Conservation (phyloP, 2,329 filamentous ascomycete species). For the Trichoderma brevicompactum region DNA sequence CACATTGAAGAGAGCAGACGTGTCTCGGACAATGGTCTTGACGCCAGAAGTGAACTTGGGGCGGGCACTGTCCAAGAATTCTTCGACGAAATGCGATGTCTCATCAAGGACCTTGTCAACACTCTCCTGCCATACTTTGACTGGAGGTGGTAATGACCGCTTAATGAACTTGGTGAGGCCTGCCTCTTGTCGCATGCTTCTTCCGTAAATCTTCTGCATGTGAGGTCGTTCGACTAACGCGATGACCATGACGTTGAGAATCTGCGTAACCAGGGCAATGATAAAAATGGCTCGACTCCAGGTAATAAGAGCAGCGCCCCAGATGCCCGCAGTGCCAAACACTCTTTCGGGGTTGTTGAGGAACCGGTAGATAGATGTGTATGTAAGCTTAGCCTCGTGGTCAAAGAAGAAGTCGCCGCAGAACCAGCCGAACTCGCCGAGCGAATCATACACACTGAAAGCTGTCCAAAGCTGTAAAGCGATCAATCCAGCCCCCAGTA, state of each 20-base stretch:
- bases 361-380: slow-evolving; percentile 97
- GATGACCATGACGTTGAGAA: slow-evolving; percentile 84
- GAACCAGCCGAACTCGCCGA: slow-evolving; percentile 99
- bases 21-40: slow-evolving; percentile 85
- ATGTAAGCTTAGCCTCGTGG: slow-evolving; percentile 83
- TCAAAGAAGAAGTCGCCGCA: slow-evolving; percentile 99
- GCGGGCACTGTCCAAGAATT: slow-evolving; percentile 81
- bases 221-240: slow-evolving; percentile 94
- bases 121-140: slow-evolving; percentile 82
- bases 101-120: slow-evolving; percentile 87
- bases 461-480: slow-evolving; percentile 92
- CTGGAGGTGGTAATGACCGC: slow-evolving; percentile 78
- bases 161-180: slow-evolving; percentile 91
- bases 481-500: slow-evolving; percentile 79
- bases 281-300: slow-evolving; percentile 86
- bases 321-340: slow-evolving; percentile 90
- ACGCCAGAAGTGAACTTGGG: slow-evolving; percentile 87
- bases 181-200: slow-evolving; percentile 80
- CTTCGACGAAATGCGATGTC: slow-evolving; percentile 86
- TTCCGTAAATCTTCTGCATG: slow-evolving; percentile 97
- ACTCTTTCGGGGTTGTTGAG: slow-evolving; percentile 96
- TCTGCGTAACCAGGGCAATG: slow-evolving; percentile 82
- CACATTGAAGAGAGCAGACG: slow-evolving; percentile 83
- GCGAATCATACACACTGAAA: slow-evolving; percentile 88
- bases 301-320: slow-evolving; percentile 92